Evolutionary conservation across 1,284 basidiomycete species (phyloP).

Genomic region (Laetiporus sulphureus): DNA sequence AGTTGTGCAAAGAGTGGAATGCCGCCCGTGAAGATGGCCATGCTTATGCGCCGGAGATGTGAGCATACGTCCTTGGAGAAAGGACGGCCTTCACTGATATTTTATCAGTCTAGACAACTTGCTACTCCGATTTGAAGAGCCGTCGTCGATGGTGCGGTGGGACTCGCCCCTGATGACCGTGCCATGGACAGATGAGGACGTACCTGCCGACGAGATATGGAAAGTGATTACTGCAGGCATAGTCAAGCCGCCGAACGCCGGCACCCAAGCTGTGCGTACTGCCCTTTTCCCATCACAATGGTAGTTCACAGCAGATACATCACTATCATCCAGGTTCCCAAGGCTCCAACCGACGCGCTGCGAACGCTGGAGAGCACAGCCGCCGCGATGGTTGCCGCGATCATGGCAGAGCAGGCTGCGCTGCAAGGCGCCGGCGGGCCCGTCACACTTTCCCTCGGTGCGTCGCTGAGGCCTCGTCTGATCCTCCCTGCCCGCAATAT

Average conservation of each 20-base stretch:
- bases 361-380: slow-evolving; percentile 74
- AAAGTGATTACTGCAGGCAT: slow-evolving; percentile 71
- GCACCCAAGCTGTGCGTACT: slow-evolving; percentile 67
- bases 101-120: slow-evolving; percentile 78
- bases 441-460: slow-evolving; percentile 43
- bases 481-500: slow-evolving; percentile 62
- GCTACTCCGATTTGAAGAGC: slow-evolving; percentile 88
- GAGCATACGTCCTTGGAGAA: too few species aligned
- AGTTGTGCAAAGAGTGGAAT: slow-evolving; percentile 79
- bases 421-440: slow-evolving; percentile 43
- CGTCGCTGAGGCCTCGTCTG: slow-evolving; percentile 34
- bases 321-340: slow-evolving; percentile 45
- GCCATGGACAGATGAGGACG: slow-evolving; percentile 63
- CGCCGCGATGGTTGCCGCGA: slow-evolving; percentile 56
- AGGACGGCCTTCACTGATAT: background rate
- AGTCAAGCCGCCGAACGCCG: slow-evolving; percentile 84
- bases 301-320: background rate
- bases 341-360: slow-evolving; percentile 78
- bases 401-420: slow-evolving; percentile 53
- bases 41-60: slow-evolving; percentile 74
- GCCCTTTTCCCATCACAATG: background rate
- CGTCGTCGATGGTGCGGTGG: slow-evolving; percentile 95
- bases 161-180: slow-evolving; percentile 92
- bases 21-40: slow-evolving; percentile 37
- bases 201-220: slow-evolving; percentile 77